A percentile compares a stretch with the other conserved stretches of the same genome.
These are phyloP conservation scores for Dissophora ornata DNA, from an alignment of 192 early-diverging fungal genomes.

Conservation along the genomic window DNA sequence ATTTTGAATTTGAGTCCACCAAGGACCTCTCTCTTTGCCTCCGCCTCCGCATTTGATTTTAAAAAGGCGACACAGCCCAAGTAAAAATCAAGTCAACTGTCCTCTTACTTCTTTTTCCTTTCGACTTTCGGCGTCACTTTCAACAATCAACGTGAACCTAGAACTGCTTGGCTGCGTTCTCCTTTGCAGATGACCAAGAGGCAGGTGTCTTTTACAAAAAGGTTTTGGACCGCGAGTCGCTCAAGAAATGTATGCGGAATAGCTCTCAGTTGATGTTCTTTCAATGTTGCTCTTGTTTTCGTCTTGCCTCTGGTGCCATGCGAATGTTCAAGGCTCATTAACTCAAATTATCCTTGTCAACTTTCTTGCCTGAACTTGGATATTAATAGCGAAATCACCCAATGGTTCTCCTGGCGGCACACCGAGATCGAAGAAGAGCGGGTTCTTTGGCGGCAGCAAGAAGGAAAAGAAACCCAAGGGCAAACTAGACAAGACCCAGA, in stretches of 20 bases:
- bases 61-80: constrained; percentile 11
- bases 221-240: constrained; percentile 63
- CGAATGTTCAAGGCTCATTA: background rate
- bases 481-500: constrained; percentile 71
- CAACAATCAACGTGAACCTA: constrained; percentile 9
- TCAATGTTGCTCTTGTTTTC: background rate
- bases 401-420: constrained; percentile 36
- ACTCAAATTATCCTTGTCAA: too few species aligned
- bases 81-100: too few species aligned
- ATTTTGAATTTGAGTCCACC: too few species aligned
- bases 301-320: background rate
- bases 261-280: constrained; percentile 31
- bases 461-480: constrained; percentile 57
- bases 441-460: constrained; percentile 56
- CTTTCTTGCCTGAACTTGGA: background rate
- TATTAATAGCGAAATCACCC: constrained; percentile 42
- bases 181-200: constrained; percentile 76
- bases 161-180: constrained; percentile 75
- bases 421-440: constrained; percentile 57
- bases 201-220: constrained; percentile 74
- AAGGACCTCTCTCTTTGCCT: too few species aligned
- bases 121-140: background rate
- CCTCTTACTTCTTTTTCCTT: background rate
- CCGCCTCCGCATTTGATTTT: too few species aligned
- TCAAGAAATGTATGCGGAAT: constrained; percentile 43